phyloP scores from a whole-genome alignment of 1,284 basidiomycete species.

The Papiliotrema terrestris region DNA sequence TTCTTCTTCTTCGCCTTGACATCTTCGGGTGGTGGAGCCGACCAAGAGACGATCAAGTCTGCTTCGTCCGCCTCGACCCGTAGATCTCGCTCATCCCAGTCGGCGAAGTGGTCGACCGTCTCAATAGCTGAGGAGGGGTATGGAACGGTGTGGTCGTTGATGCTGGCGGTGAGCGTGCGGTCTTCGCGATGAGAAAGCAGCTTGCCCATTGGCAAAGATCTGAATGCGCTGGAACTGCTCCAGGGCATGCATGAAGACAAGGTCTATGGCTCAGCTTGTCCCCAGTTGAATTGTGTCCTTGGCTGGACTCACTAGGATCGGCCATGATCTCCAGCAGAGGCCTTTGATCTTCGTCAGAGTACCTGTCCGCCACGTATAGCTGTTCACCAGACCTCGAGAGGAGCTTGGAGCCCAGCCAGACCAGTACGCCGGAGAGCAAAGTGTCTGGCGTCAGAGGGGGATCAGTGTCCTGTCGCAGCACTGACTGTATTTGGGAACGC shows the following conservation, averaged over 20 bases:
- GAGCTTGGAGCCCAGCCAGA: slow-evolving; percentile 64
- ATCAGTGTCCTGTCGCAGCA: neutral
- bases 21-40: slow-evolving; percentile 34
- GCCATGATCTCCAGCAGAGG: slow-evolving; percentile 79
- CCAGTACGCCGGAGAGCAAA: slow-evolving; percentile 59
- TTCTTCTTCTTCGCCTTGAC: slow-evolving; percentile 6
- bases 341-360: slow-evolving; percentile 61
- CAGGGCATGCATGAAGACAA: slow-evolving; percentile 74
- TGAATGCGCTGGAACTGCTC: slow-evolving; percentile 64
- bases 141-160: slow-evolving; percentile 76
- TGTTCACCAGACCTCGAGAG: slow-evolving; percentile 83
- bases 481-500: slow-evolving; percentile 40
- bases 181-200: slow-evolving; percentile 11
- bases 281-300: neutral
- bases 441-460: slow-evolving; percentile 34
- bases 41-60: slow-evolving; percentile 27
- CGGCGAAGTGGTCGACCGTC: slow-evolving; percentile 62
- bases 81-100: slow-evolving; percentile 59
- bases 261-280: slow-evolving; percentile 51
- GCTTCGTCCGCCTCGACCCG: slow-evolving; percentile 55
- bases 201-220: slow-evolving; percentile 81
- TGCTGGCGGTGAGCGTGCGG: slow-evolving; percentile 38
- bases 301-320: slow-evolving; percentile 64
- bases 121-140: slow-evolving; percentile 75
- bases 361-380: slow-evolving; percentile 70